Evolutionary conservation across 306 rosid species (phyloP).

Genomic region (Benincasa hispida): DNA sequence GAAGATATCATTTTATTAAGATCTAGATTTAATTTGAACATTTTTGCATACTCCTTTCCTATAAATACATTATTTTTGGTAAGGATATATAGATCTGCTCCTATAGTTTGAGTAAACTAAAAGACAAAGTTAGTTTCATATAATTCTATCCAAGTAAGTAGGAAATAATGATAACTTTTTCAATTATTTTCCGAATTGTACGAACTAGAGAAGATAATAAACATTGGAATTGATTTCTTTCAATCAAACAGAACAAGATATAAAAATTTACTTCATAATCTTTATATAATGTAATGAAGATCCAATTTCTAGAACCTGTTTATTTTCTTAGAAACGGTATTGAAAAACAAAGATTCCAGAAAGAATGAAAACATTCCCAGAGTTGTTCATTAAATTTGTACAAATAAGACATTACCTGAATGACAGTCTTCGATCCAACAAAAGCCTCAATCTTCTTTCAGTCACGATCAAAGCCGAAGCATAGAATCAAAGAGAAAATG

Average conservation of each 20-base stretch:
- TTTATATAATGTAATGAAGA: neutral
- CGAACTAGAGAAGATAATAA: neutral
- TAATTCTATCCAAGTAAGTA: neutral
- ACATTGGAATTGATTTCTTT: neutral
- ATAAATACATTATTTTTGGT: too few species aligned
- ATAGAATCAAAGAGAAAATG: neutral
- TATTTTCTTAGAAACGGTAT: neutral
- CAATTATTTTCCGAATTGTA: neutral
- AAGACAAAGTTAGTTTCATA: neutral
- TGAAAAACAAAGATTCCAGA: neutral
- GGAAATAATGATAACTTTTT: neutral
- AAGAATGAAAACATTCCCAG: neutral
- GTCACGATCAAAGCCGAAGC: slow-evolving; percentile 84
- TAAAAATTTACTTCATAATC: neutral
- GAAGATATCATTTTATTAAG: too few species aligned
- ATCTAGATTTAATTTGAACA: too few species aligned
- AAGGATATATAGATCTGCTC: too few species aligned
- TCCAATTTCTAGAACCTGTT: neutral
- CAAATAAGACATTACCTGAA: slow-evolving; percentile 76
- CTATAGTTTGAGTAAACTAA: too few species aligned
- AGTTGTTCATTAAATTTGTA: too few species aligned
- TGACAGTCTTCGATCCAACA: slow-evolving; percentile 94
- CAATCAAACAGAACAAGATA: neutral
- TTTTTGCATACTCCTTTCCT: too few species aligned
- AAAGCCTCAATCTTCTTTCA: slow-evolving; percentile 98